phyloP scores from a whole-genome alignment of 192 early-diverging fungal genomes.

The Podila epicladia region DNA sequence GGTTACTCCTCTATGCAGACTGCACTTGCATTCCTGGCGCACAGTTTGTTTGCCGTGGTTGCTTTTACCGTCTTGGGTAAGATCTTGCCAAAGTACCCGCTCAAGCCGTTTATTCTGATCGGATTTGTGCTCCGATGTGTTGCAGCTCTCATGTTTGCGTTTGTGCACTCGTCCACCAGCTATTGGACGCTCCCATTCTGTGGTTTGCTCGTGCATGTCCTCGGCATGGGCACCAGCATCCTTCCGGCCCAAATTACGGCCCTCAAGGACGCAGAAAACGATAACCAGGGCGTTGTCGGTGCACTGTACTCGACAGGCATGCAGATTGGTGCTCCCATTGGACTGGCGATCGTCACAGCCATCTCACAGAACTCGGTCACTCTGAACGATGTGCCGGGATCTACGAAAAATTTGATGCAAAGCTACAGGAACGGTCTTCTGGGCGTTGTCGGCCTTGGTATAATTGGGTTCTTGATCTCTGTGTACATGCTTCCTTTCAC shows the following conservation, averaged over 20 bases:
- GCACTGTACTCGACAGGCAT: constrained; percentile 47
- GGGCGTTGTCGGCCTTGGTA: constrained; percentile 27
- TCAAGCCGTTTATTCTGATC: constrained; percentile 34
- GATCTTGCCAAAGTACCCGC: constrained; percentile 40
- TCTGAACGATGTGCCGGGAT: not conserved
- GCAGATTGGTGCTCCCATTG: constrained; percentile 46
- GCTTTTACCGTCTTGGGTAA: constrained; percentile 43
- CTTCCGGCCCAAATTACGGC: constrained; percentile 47
- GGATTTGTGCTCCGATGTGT: constrained; percentile 19
- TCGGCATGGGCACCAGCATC: constrained; percentile 28
- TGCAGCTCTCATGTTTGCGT: constrained; percentile 39
- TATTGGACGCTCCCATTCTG: constrained; percentile 52
- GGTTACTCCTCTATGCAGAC: constrained; percentile 53
- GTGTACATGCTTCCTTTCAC: constrained; percentile 22
- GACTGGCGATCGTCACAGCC: constrained; percentile 43
- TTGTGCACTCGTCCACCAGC: constrained; percentile 10
- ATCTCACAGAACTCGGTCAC: constrained; percentile 43
- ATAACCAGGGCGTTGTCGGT: constrained; percentile 48
- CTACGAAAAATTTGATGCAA: constrained; percentile 21
- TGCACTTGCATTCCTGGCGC: constrained; percentile 53
- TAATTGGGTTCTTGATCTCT: constrained; percentile 29
- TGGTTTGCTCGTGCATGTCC: constrained; percentile 31
- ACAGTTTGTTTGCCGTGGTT: constrained; percentile 47
- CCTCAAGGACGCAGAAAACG: constrained; percentile 36
- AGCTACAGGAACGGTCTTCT: constrained; percentile 42